Evolutionary conservation across 2,329 filamentous ascomycete genomes (phyloP), one percentile per base, ranked within the genome.

Genomic region (Magnaporthiopsis incrustans): DNA sequence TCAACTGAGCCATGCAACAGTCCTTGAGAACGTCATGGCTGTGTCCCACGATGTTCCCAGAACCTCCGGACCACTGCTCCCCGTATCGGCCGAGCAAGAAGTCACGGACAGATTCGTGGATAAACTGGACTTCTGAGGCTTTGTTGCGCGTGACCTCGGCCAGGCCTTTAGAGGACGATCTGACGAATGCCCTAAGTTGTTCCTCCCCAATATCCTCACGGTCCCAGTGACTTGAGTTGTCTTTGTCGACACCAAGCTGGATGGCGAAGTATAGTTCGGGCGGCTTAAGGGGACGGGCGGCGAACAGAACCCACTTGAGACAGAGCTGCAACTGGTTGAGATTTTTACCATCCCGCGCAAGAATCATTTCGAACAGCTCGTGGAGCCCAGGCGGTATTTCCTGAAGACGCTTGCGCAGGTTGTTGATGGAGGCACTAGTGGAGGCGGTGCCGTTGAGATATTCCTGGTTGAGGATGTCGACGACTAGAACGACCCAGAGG

Each of bases 301-400:
- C 75, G 30, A 78, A 86, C 0, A 87, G 72, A 0, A 88, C 73
- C 80, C 80, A 87, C 26, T 81, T 77, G 0, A 87, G 65, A 35
- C 78, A 84, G 0, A 82, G 66, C 0, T 77, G 64, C 0, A 86
- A 67, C 0, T 76, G 71, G 0, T 79, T 71, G 60, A 72, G 71
- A 5, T 83, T 75, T 0, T 73, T 53, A 0, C 64, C 25, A 62
- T 88, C 83, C 22, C 82, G 75, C 0, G 65, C 76, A 2, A 87
- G 64, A 0, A 87, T 81, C 22, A 82, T 72, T 2, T 73, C 74
- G 65, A 88, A 87, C 0, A 88, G 67, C 0, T 81, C 73, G 50
- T 75, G 69, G 0, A 88, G 71, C 0, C 73, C 73, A 1, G 11
- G 64, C 0, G 80, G 81, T 0, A 81, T 71, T 1, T 76, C 68